A percentile compares a stretch with the other conserved stretches of the same genome.
Conservation (phyloP, 768 basidiomycete species). For the Candolleomyces aberdarensis region DNA sequence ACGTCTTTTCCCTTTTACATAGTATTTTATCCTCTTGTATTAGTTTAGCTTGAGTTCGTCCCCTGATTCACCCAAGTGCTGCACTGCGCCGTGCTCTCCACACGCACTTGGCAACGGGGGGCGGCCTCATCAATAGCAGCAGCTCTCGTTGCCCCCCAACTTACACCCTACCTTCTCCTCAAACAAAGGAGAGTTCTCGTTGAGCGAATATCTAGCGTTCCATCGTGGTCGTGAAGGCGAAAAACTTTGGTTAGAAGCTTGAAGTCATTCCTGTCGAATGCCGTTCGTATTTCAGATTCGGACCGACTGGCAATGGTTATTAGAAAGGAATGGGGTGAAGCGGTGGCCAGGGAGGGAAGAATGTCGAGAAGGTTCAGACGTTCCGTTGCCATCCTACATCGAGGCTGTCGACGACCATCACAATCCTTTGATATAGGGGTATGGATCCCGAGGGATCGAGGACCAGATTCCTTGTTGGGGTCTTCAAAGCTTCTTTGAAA, state of each 20-base stretch:
- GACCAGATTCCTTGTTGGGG: neutral
- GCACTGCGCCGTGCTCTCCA: too few species aligned
- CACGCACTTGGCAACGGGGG: too few species aligned
- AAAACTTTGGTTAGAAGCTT: neutral
- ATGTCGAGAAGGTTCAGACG: neutral
- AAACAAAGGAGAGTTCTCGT: too few species aligned
- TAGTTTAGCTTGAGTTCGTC: too few species aligned
- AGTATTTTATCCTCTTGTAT: too few species aligned
- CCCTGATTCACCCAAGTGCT: too few species aligned
- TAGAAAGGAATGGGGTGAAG: neutral
- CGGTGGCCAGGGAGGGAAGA: neutral
- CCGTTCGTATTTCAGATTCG: neutral
- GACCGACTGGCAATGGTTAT: conserved; percentile 12
- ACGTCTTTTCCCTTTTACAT: too few species aligned
- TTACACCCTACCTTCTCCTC: too few species aligned
- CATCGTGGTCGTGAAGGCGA: conserved; percentile 3
- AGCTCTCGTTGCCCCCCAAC: too few species aligned
- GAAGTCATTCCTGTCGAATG: neutral
- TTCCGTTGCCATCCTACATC: neutral
- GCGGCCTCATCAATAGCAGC: too few species aligned
- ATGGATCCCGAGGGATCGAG: neutral
- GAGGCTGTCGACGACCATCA: conserved; percentile 10
- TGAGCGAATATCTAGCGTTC: conserved; percentile 2
- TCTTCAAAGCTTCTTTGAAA: neutral
- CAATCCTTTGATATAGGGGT: neutral